Conservation (phyloP, 176 grass and related monocot species). For the Pontederia paniculata region DNA sequence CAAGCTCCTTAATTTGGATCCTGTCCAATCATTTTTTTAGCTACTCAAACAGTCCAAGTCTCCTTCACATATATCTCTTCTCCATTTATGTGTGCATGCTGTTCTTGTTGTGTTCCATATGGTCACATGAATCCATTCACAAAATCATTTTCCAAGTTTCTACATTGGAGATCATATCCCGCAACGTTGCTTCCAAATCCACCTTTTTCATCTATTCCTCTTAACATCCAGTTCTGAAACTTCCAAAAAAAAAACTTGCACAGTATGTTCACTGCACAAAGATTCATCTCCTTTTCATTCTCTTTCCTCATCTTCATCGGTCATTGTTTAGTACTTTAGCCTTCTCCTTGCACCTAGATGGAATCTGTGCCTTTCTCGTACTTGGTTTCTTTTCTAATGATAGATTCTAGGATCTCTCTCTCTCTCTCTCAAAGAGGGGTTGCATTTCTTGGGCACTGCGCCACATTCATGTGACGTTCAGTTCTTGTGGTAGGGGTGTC, state of each 20-base stretch:
- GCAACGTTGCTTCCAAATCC: background rate
- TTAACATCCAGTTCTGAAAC: background rate
- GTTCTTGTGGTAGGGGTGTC: too few relatives aligned
- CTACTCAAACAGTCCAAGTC: too few relatives aligned
- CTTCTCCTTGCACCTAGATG: background rate
- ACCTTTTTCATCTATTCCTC: background rate
- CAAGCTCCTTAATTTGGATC: too few relatives aligned
- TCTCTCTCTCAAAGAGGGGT: too few relatives aligned
- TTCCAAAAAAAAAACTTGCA: background rate
- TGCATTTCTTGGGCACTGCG: too few relatives aligned
- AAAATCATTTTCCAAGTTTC: background rate
- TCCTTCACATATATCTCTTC: too few relatives aligned
- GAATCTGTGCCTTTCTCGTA: background rate
- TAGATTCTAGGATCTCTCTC: too few relatives aligned
- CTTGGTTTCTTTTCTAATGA: background rate
- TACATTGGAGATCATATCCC: background rate
- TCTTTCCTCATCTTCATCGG: too few relatives aligned
- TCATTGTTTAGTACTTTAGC: background rate
- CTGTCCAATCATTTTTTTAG: too few relatives aligned
- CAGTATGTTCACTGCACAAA: background rate
- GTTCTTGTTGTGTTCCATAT: too few relatives aligned
- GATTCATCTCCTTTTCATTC: background rate
- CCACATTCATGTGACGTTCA: too few relatives aligned
- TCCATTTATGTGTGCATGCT: too few relatives aligned
- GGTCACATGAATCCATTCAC: background rate